Evolutionary conservation across 2,329 filamentous ascomycete genomes (phyloP).

Genomic region (Fusarium tuaranense): DNA sequence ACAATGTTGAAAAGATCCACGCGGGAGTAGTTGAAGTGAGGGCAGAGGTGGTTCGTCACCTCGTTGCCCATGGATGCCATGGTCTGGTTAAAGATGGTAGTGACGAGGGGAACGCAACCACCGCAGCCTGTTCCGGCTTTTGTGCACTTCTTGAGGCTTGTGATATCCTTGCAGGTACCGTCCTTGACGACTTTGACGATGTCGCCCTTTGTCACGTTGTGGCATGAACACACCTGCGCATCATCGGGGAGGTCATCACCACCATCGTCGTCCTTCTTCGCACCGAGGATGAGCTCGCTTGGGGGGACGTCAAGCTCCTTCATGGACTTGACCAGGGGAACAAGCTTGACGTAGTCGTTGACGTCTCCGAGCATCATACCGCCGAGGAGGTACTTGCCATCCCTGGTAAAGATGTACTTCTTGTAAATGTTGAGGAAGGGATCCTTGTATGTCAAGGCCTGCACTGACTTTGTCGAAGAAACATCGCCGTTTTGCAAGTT

Average conservation of each 20-base stretch:
- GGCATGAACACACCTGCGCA: conserved; percentile 91
- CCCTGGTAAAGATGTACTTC: conserved; percentile 90
- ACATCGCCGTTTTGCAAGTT: conserved; percentile 36
- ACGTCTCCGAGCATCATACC: conserved; percentile 98
- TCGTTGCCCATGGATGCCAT: conserved; percentile 89
- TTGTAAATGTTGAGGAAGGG: conserved; percentile 92
- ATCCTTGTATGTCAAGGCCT: conserved; percentile 88
- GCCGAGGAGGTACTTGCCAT: conserved; percentile 91
- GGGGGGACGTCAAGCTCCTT: conserved; percentile 83
- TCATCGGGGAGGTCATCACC: conserved; percentile 85
- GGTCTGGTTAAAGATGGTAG: conserved; percentile 89
- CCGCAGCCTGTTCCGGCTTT: conserved; percentile 93
- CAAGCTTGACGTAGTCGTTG: conserved; percentile 88
- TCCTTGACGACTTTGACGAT: conserved; percentile 79
- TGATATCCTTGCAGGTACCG: conserved; percentile 83
- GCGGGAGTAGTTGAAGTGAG: conserved; percentile 85
- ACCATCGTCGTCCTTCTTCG: conserved; percentile 78
- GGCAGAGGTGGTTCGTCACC: conserved; percentile 87
- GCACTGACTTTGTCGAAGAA: conserved; percentile 69
- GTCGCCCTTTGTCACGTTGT: conserved; percentile 91
- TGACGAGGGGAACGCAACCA: conserved; percentile 89
- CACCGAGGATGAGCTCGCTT: conserved; percentile 85
- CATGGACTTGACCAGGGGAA: conserved; percentile 87
- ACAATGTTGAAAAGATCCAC: conserved; percentile 92
- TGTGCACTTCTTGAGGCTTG: conserved; percentile 88